Evolutionary conservation across 2,329 filamentous ascomycete species (phyloP).

Genomic region (Ceratocystis destructans): DNA sequence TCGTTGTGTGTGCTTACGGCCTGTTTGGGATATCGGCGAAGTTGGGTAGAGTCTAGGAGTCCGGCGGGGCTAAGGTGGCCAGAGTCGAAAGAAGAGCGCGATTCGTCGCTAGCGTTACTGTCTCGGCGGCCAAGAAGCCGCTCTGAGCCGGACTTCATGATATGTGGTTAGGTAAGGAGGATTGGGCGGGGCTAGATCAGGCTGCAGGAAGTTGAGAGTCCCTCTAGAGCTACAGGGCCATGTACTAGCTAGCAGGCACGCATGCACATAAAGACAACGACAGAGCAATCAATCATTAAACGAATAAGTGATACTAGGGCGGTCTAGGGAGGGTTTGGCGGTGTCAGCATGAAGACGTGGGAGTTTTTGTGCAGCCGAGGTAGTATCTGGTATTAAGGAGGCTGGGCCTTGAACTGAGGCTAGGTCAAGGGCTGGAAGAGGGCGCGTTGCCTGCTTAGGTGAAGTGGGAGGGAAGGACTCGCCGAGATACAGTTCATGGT

Average conservation of each 20-base stretch:
- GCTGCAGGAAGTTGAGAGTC: background rate
- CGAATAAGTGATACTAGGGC: too few species aligned
- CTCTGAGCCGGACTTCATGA: conserved; percentile 2
- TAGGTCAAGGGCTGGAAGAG: background rate
- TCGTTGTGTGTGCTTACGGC: background rate
- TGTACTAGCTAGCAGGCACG: background rate
- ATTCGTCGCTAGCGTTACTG: background rate
- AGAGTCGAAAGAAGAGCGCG: background rate
- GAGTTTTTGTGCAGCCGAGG: background rate
- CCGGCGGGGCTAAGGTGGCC: background rate
- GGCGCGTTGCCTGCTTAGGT: background rate
- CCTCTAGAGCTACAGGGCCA: background rate
- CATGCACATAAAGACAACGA: background rate
- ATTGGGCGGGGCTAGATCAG: background rate
- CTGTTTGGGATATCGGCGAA: conserved; percentile 4
- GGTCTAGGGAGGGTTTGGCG: too few species aligned
- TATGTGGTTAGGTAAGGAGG: too few species aligned
- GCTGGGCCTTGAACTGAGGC: background rate
- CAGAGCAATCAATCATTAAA: too few species aligned
- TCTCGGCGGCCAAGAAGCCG: background rate
- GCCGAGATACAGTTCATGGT: background rate
- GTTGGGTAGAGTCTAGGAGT: background rate
- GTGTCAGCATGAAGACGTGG: background rate
- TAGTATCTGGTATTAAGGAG: background rate
- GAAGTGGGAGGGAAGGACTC: background rate